Evolutionary conservation across 1,284 basidiomycete genomes (phyloP).

Genomic region (Neonothopanus nambi): DNA sequence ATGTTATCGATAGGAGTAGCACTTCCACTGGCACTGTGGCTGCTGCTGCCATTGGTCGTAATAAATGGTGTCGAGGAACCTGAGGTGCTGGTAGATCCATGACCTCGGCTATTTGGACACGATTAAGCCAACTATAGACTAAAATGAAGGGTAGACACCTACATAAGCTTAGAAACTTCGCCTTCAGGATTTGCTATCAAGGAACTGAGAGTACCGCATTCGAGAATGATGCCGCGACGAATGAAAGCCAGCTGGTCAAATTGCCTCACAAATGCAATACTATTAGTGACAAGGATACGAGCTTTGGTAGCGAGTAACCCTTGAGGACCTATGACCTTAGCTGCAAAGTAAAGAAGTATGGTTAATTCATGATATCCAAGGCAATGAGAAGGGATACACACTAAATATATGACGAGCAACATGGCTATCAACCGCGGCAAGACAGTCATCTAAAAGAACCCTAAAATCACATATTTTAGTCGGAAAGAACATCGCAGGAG

Average conservation of each 20-base stretch:
- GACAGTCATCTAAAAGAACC: slow-evolving; percentile 50
- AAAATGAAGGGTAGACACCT: slow-evolving; percentile 28
- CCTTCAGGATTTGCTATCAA: slow-evolving; percentile 66
- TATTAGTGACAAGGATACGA: slow-evolving; percentile 88
- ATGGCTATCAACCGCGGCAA: slow-evolving; percentile 56
- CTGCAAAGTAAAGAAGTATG: slow-evolving; percentile 44
- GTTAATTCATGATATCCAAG: not conserved
- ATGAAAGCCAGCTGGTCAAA: slow-evolving; percentile 83
- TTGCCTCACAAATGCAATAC: slow-evolving; percentile 80
- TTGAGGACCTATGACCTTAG: slow-evolving; percentile 87
- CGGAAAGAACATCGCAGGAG: slow-evolving; percentile 21
- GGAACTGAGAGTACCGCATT: slow-evolving; percentile 69
- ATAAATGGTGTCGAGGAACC: slow-evolving; percentile 58
- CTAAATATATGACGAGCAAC: slow-evolving; percentile 45
- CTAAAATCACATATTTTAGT: slow-evolving; percentile 21
- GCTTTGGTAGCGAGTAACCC: slow-evolving; percentile 87
- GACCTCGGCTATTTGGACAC: slow-evolving; percentile 35
- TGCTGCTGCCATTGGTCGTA: slow-evolving; percentile 27
- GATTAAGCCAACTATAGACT: not conserved
- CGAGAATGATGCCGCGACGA: slow-evolving; percentile 83
- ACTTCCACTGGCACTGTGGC: slow-evolving; percentile 35
- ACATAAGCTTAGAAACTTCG: slow-evolving; percentile 85
- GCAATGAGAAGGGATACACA: slow-evolving; percentile 12
- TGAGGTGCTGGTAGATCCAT: slow-evolving; percentile 47
- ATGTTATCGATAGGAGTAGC: slow-evolving; percentile 37